Evolutionary conservation across 495 filamentous ascomycete genomes (phyloP), one percentile per base, ranked within the genome.

Genomic region (Aspergillus indologenus): DNA sequence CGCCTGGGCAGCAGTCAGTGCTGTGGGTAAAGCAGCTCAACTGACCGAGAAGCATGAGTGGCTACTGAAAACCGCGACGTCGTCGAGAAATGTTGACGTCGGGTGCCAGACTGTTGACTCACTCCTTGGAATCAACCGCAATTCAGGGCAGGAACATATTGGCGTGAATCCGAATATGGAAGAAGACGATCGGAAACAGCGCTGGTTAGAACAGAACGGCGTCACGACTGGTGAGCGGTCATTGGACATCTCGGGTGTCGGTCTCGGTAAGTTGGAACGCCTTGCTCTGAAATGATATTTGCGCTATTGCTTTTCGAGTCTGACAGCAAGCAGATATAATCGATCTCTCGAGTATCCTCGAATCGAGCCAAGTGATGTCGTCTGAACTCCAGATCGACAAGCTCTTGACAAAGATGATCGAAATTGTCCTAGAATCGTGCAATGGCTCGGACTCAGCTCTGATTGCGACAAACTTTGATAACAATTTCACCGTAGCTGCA

Each of bases 281-380:
- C 21, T 26, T 22, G 20, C n/a, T 49, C 5, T 4, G n/a, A n/a
- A n/a, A n/a, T 21, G 21, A 9, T 42, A 5, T 3, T 22, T 26
- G 0, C 49, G 23, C 23, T 31, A 77, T 84, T 47, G 20, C 21
- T 31, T 56, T 40, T 29, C 9, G n/a, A 29, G 9, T 54, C 56
- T 68, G 58, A 70, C 46, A 17, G 19, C 49, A 47, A 45, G 18
- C 40, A 58, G 91, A 96, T 70, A 92, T 95, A 73, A 90, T 96
- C 54, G 92, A 96, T 68, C 69, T 96, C 54, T 86, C 90, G 47
- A 90, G 88, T 44, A 96, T 96, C 53, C 80, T 96, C 11, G 86
- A 91, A 64, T 92, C 89, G 17, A 93, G 88, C 45, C 92, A 96
- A 75, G 85, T 95, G 45, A 90, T 96, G 66, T 95, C 91, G 14